Evolutionary conservation across 1,284 basidiomycete genomes (phyloP).

Genomic region (Papiliotrema laurentii): DNA sequence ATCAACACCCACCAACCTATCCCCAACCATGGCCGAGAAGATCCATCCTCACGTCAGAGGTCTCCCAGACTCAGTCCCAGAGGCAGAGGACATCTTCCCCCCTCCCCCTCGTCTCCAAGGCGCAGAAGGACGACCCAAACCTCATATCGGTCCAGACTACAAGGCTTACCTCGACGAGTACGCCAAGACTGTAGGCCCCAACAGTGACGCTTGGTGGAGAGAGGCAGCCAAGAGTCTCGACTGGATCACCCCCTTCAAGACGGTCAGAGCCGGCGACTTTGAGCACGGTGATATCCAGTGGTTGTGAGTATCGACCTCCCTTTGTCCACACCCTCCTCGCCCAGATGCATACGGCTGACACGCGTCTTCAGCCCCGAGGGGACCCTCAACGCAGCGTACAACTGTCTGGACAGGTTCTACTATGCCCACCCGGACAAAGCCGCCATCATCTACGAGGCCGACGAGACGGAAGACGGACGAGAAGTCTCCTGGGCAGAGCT

Average conservation of each 20-base stretch:
- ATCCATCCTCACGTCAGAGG: slow-evolving; percentile 22
- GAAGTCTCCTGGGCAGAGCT: slow-evolving; percentile 80
- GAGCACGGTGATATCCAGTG: slow-evolving; percentile 84
- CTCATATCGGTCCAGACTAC: slow-evolving; percentile 71
- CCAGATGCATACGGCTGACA: no score
- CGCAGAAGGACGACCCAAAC: slow-evolving; percentile 34
- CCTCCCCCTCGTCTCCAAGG: slow-evolving; percentile 40
- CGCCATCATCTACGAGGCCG: slow-evolving; percentile 98
- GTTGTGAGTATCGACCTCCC: slow-evolving; percentile 57
- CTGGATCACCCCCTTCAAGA: slow-evolving; percentile 91
- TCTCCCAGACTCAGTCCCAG: slow-evolving; percentile 32
- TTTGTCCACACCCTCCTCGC: background rate
- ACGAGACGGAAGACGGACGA: slow-evolving; percentile 79
- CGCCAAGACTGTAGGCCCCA: slow-evolving; percentile 64
- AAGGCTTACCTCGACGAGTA: slow-evolving; percentile 67
- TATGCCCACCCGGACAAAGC: slow-evolving; percentile 87
- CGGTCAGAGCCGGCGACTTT: slow-evolving; percentile 79
- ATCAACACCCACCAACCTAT: background rate
- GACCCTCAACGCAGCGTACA: slow-evolving; percentile 86
- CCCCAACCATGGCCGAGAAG: background rate
- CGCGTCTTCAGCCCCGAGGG: slow-evolving; percentile 63
- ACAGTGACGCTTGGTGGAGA: slow-evolving; percentile 82
- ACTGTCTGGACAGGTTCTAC: slow-evolving; percentile 84
- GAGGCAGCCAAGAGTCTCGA: slow-evolving; percentile 74
- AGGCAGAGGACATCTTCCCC: slow-evolving; percentile 34